These are phyloP conservation scores for Capronia americana DNA, from an alignment of 2,329 filamentous ascomycete species.

Conservation along the genomic window DNA sequence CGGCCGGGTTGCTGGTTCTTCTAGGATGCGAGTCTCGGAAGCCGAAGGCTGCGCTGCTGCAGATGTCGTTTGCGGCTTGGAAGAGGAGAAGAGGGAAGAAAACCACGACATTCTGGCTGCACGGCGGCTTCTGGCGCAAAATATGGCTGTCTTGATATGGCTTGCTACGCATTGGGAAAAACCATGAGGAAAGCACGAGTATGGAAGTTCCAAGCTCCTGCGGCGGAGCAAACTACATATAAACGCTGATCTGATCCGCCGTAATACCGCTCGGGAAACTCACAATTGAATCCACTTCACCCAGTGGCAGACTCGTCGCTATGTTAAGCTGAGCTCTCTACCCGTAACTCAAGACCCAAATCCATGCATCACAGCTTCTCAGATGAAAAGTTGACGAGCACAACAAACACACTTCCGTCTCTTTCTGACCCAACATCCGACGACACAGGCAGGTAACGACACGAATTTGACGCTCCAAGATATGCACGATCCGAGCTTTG, in stretches of 20 bases:
- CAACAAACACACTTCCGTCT: background rate
- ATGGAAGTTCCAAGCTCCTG: background rate
- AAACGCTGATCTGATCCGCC: background rate
- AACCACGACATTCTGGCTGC: conserved; percentile 38
- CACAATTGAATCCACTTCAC: no score
- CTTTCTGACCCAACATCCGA: background rate
- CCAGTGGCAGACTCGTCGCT: background rate
- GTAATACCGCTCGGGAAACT: background rate
- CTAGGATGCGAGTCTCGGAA: conserved; percentile 31
- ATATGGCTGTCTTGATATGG: background rate
- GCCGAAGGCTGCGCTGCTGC: conserved; percentile 8
- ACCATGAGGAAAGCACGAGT: background rate
- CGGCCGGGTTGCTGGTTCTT: conserved; percentile 26
- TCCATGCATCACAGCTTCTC: background rate
- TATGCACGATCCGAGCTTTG: conserved; percentile 5
- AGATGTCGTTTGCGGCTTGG: conserved; percentile 24
- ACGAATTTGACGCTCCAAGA: background rate
- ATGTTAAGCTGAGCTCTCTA: no score
- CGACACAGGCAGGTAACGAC: background rate
- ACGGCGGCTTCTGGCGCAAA: background rate
- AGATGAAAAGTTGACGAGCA: background rate
- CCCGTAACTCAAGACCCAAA: no score
- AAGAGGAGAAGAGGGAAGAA: conserved; percentile 33
- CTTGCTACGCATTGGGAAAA: background rate
- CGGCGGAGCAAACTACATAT: background rate